Evolutionary conservation across 2,329 filamentous ascomycete species (phyloP), one percentile per base, ranked within the genome.

Genomic region (Endoconidiophora polonica): DNA sequence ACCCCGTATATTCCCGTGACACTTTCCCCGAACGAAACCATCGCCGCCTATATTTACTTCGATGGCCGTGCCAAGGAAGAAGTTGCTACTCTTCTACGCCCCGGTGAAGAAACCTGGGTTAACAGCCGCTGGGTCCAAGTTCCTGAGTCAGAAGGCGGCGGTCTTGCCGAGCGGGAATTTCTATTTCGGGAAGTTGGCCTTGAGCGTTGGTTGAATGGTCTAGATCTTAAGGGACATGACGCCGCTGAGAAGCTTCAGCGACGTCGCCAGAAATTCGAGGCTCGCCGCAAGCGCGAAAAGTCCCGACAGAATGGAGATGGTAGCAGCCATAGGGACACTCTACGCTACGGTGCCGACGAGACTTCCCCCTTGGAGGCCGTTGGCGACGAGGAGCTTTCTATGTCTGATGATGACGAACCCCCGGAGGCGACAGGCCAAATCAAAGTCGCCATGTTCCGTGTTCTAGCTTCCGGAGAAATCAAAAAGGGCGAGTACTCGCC

Each of bases 21-120:
- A 18, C 81, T 84, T 54, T 94, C 86, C 29, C 82, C 86, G 51
- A 94, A 95, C 65, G 91, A 98, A 68, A 98, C 91, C 12, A 90
- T 98, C 58, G 91, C 91, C 29, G 91, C 90, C 37, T 98, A 98
- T 65, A 96, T 98, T 58, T 98, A 98, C 68, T 98, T 98, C 61
- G 91, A 98, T 65, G 91, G 91, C 16, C 75, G 91, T 55, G 76
- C 77, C 54, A 98, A 98, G 64, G 91, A 98, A 63, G 91, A 98
- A 67, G 93, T 98, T 2, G 91, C 91, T 48, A 98, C 91, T 10
- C 70, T 98, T 52, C 71, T 98, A 48, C 76, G 91, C 50, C 83
- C 88, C 10, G 90, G 91, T 22, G 91, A 96, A 62, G 91, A 98
- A 67, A 98, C 91, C 2, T 98, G 91, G 91, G 93, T 98, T 22